Evolutionary conservation across 148 eudicot species (phyloP).

Genomic region (Selenicereus undatus): DNA sequence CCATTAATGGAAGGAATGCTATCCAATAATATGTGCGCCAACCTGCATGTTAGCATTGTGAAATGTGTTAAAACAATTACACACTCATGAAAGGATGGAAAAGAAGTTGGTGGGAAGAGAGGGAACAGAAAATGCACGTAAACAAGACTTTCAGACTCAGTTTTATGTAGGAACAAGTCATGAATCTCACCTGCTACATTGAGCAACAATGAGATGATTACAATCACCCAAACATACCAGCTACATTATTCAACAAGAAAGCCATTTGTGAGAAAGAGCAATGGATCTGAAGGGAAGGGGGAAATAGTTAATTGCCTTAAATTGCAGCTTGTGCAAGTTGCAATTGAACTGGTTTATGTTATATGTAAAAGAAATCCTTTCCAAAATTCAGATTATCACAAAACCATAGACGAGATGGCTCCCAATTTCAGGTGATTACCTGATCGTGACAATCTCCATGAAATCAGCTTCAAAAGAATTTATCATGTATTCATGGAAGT

Average conservation of each 20-base stretch:
- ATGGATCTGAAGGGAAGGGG: background rate
- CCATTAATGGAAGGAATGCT: constrained; percentile 43
- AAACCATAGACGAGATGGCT: background rate
- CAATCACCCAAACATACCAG: constrained; percentile 47
- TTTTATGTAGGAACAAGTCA: background rate
- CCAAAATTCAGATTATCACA: background rate
- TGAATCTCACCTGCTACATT: constrained; percentile 40
- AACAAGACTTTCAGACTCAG: background rate
- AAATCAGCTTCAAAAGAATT: constrained; percentile 53
- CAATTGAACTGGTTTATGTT: background rate
- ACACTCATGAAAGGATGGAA: background rate
- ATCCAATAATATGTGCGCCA: constrained; percentile 54
- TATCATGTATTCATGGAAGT: constrained; percentile 51
- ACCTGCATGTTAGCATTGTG: constrained; percentile 30
- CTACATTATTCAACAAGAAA: constrained; percentile 32
- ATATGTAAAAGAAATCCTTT: background rate
- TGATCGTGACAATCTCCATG: constrained; percentile 47
- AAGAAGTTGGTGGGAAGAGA: background rate
- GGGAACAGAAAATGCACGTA: background rate
- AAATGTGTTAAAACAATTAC: background rate
- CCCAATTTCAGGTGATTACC: constrained; percentile 20
- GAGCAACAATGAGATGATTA: constrained; percentile 42
- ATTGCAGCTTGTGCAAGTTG: background rate
- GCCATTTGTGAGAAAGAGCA: background rate
- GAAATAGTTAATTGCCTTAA: background rate